These are phyloP conservation scores for Amoebophrya sp. DNA, from an alignment of 169 alveolate genomes.

Conservation along the genomic window DNA sequence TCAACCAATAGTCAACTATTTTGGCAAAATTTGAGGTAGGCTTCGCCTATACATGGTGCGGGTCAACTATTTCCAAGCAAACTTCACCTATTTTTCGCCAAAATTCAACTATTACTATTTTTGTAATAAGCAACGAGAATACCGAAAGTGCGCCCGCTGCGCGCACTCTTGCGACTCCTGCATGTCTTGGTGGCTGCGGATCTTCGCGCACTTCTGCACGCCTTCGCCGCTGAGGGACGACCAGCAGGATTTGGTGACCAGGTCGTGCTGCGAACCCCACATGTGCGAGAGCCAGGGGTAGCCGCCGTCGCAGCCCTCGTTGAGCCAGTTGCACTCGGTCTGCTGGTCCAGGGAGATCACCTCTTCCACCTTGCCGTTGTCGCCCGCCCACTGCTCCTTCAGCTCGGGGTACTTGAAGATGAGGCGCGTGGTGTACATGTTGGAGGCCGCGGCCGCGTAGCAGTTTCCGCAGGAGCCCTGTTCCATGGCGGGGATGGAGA, in stretches of 20 bases:
- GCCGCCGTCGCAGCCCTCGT: constrained; percentile 20
- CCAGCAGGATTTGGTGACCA: constrained; percentile 18
- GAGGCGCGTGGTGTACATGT: neutral
- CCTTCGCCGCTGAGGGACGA: neutral
- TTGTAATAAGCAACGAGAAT: no score
- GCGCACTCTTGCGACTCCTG: no score
- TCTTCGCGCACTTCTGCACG: neutral
- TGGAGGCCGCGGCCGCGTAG: constrained; percentile 1
- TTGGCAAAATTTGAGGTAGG: no score
- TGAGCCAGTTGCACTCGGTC: neutral
- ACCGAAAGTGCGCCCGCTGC: no score
- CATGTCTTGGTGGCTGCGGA: neutral
- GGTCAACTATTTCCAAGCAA: no score
- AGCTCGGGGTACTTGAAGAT: neutral
- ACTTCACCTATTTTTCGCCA: no score
- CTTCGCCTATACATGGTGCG: no score
- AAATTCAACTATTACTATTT: no score
- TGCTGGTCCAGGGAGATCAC: neutral
- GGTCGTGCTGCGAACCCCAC: neutral
- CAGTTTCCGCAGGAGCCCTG: neutral
- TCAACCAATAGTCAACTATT: no score
- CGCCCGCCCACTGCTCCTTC: neutral
- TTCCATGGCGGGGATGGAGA: constrained; percentile 12
- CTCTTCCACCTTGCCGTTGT: neutral
- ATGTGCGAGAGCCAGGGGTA: neutral